Base-by-base conservation (phyloP, 2,329 filamentous ascomycete species). In the Elsinoe perseae region DNA sequence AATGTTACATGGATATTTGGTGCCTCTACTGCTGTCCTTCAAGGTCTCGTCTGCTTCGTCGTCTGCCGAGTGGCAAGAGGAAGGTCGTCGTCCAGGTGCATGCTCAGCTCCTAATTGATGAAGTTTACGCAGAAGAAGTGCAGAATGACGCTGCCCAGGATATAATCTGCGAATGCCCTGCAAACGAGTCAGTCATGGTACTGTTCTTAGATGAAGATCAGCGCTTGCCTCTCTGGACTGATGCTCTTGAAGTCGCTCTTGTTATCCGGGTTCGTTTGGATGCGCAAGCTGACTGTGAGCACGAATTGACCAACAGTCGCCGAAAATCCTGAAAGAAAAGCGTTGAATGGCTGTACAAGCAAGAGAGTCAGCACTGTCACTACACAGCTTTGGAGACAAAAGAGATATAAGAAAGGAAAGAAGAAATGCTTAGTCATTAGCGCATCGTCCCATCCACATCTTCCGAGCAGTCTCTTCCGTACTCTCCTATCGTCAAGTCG, bases 121-220 rank as follows among this genome's bases (percentile, higher is more conserved):
- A 98, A 98, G 80, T 98, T 98, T 71, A 97, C 84, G 75, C 91
- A 96, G 80, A 98, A 98, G 77, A 97, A 95, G 77, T 98, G 93
- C 71, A 97, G 76, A 70, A 97, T 89, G 71, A 98, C 72, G 72
- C 91, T 96, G 70, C 92, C 93, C 65, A 96, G 89, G 59, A 98
- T 80, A 69, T 87, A 98, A 75, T 98, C 93, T 68, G 93, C 91
- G 72, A 98, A 98, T 36, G 93, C 92, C 71, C 90, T 95, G 64
- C 57, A 56, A 21, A 14, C 52, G n/a, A 30, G 56, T 68, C 21
- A 43, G 27, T 54, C 6, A 18, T 16, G 4, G 23, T 43, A 16
- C 23, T 16, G 16, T 7, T 5, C 12, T 16, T 9, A 46, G 32
- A 27, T 2, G 25, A 20, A 50, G 5, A 38, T 12, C 12, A 10